These are phyloP conservation scores for Suillus discolor DNA, from an alignment of 768 basidiomycete species.

Conservation along the genomic window DNA sequence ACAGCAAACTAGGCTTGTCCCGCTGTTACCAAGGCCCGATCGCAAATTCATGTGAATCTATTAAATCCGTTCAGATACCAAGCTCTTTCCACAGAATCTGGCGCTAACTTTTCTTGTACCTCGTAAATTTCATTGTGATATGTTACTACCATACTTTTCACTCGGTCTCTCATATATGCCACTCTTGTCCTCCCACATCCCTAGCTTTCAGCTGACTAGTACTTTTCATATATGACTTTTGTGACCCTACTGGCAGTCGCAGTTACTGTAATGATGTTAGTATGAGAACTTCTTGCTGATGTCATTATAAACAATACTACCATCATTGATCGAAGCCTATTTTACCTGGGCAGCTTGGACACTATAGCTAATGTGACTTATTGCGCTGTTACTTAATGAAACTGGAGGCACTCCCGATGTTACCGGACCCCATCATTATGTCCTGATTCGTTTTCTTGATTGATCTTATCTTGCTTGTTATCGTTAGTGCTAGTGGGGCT, in stretches of 20 bases:
- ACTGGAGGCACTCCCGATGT: background rate
- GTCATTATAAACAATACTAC: background rate
- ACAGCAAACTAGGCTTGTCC: conserved; percentile 20
- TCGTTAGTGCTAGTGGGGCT: no score
- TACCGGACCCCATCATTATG: background rate
- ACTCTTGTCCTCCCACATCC: no score
- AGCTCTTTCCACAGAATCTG: background rate
- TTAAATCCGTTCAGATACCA: no score
- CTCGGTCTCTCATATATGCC: no score
- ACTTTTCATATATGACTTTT: no score
- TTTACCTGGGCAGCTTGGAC: background rate
- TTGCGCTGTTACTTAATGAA: background rate
- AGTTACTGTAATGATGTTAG: background rate
- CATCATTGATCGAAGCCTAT: background rate
- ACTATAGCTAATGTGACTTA: background rate
- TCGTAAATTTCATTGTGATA: background rate
- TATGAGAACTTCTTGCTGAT: conserved; percentile 1
- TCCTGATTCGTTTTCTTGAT: no score
- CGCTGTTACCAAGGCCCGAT: conserved; percentile 5
- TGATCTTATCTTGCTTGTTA: no score
- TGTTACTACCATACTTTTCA: no score
- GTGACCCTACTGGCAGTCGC: no score
- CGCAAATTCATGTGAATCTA: background rate
- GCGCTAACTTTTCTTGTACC: background rate
- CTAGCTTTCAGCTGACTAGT: no score